Evolutionary conservation across 495 filamentous ascomycete species (phyloP), one percentile per base, ranked within the genome.

Genomic region (Xylaria sp.): DNA sequence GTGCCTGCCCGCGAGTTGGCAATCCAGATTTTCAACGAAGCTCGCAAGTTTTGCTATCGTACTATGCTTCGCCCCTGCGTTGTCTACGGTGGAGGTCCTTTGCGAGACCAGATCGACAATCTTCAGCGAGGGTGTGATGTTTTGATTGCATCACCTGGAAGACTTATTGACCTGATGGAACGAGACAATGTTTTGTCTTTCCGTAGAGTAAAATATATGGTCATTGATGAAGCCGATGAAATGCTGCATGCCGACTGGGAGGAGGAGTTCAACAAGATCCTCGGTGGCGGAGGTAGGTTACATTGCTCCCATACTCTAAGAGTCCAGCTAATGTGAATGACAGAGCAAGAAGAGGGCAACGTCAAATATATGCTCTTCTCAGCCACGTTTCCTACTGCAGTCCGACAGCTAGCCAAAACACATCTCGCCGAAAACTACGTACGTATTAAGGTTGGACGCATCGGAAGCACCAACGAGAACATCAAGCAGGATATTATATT

Each of bases 151-250:
- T 94, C 96, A 33, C 93, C 95, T 4, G 96, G 96, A 62, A 92
- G 96, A 70, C 85, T 99, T 3, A 79, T 89, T 29, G 93, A 98
- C 73, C 91, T 99, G 73, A 91, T 98, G 84, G 78, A 88, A 37
- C 88, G 91, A 67, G 84, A 88, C 35, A 76, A 89, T 29, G 77
- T 91, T 21, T 80, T 98, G 19, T 91, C 91, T 4, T 83, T 98
- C 33, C 85, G 85, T 48, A 93, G 95, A 69, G 85, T 97, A 61
- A 89, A 89, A 84, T 97, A 88, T 72, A 82, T 96, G 72, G 89
- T 99, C 67, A 91, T 99, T 71, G 96, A 98, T 65, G 96, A 99
- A 78, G 96, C 96, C 1, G 96, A 99, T 78, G 94, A 98, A 82
- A 89, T 98, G 85, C 87, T 99, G 0, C 78, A 90, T 6, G 48